Percentiles rank a stretch among this genome's conserved stretches.
These are phyloP conservation scores for Aspergillus wentii DNA, from an alignment of 495 filamentous ascomycete genomes.

Conservation along the genomic window DNA sequence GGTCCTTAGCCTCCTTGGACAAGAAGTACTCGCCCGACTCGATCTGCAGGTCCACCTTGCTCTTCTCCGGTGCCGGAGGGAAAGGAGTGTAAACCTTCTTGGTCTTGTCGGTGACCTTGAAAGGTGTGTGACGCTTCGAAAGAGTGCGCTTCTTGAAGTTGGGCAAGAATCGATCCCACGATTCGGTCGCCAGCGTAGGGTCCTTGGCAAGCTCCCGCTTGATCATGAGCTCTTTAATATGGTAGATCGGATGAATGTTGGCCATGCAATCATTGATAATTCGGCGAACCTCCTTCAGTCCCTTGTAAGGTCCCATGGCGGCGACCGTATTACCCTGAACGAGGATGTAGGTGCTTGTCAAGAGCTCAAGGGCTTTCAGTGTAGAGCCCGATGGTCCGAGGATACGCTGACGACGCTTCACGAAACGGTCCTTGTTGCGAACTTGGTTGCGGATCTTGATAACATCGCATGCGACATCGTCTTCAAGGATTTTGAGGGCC, in stretches of 20 bases:
- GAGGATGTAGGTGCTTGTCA: constrained; percentile 88
- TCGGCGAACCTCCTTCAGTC: constrained; percentile 85
- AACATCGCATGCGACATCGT: constrained; percentile 83
- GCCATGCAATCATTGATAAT: constrained; percentile 95
- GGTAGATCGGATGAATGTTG: constrained; percentile 89
- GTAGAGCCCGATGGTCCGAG: constrained; percentile 80
- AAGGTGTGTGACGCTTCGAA: constrained; percentile 74
- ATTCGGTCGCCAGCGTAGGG: constrained; percentile 77
- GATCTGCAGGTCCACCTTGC: constrained; percentile 97
- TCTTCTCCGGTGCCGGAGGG: constrained; percentile 74
- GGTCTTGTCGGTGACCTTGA: constrained; percentile 85
- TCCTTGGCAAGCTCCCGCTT: constrained; percentile 97
- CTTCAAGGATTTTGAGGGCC: constrained; percentile 90
- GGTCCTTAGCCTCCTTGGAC: constrained; percentile 83
- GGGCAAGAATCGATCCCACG: constrained; percentile 93
- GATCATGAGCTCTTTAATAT: constrained; percentile 99
- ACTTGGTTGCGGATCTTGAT: constrained; percentile 91
- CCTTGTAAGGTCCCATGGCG: constrained; percentile 87
- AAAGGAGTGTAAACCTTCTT: constrained; percentile 87
- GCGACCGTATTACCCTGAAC: constrained; percentile 96
- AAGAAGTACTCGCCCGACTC: constrained; percentile 98
- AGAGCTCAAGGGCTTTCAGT: constrained; percentile 90
- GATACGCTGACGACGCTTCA: constrained; percentile 91
- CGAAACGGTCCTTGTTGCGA: constrained; percentile 92
- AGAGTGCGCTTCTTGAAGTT: constrained; percentile 97